These are phyloP conservation scores for Dryas alaskensis DNA, from an alignment of 306 rosid genomes.

Conservation along the genomic window DNA sequence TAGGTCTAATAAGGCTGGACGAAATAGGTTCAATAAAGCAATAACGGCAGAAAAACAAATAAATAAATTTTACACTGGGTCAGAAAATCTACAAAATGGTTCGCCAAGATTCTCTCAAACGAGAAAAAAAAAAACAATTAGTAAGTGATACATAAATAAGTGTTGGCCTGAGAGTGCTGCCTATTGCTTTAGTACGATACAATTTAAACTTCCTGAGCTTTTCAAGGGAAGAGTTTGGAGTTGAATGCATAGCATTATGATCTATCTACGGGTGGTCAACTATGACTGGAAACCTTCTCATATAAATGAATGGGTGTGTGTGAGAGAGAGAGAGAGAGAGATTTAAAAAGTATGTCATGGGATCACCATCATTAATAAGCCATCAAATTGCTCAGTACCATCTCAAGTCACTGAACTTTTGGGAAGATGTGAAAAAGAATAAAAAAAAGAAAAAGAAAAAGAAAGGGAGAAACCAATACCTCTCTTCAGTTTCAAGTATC, in stretches of 20 bases:
- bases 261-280: too few species aligned
- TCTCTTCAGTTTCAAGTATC: slow-evolving; percentile 65
- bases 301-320: too few species aligned
- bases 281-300: too few species aligned
- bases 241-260: too few species aligned
- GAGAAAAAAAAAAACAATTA: too few species aligned
- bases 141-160: too few species aligned
- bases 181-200: neutral
- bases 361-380: neutral
- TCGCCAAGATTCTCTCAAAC: neutral
- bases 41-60: neutral
- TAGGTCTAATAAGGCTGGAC: neutral
- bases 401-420: neutral
- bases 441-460: slow-evolving; percentile 11
- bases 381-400: slow-evolving; percentile 4
- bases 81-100: neutral
- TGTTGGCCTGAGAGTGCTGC: too few species aligned
- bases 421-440: neutral
- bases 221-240: too few species aligned
- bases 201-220: neutral
- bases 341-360: neutral
- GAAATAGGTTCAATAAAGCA: neutral
- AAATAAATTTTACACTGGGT: neutral
- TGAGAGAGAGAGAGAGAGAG: neutral
- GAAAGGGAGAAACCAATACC: slow-evolving; percentile 36